Evolutionary conservation across 2,329 filamentous ascomycete species (phyloP).

Genomic region (Chrysoporthe austroafricana): DNA sequence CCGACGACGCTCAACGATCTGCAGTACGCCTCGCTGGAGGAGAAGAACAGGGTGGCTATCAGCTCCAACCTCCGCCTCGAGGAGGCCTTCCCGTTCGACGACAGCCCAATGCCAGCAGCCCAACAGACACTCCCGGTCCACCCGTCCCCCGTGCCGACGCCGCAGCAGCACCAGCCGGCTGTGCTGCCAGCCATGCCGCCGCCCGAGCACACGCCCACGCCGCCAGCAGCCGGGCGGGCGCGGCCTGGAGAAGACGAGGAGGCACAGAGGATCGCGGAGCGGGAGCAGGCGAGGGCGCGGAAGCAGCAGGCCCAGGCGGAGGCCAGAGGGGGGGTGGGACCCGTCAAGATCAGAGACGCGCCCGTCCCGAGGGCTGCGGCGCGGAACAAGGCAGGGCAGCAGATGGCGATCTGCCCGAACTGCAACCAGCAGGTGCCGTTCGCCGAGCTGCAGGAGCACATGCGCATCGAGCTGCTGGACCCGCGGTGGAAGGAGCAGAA

Average conservation of each 20-base stretch:
- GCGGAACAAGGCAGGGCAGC: slow-evolving; percentile 64
- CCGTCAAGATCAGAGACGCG: slow-evolving; percentile 91
- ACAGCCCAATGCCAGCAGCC: slow-evolving; percentile 49
- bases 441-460: slow-evolving; percentile 87
- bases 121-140: slow-evolving; percentile 51
- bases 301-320: slow-evolving; percentile 80
- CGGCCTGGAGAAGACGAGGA: slow-evolving; percentile 64
- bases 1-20: slow-evolving; percentile 89
- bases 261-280: slow-evolving; percentile 64
- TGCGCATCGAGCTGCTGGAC: slow-evolving; percentile 92
- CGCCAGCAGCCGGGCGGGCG: slow-evolving; percentile 39
- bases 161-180: slow-evolving; percentile 38
- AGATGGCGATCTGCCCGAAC: slow-evolving; percentile 84
- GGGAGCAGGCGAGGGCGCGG: slow-evolving; percentile 61
- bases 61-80: slow-evolving; percentile 84
- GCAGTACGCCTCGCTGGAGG: slow-evolving; percentile 91
- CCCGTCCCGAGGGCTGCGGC: slow-evolving; percentile 86
- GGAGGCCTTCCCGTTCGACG: slow-evolving; percentile 87
- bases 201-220: slow-evolving; percentile 43
- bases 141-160: slow-evolving; percentile 43
- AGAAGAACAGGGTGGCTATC: slow-evolving; percentile 90
- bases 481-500: slow-evolving; percentile 96
- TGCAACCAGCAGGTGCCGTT: slow-evolving; percentile 89
- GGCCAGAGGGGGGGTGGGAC: slow-evolving; percentile 66
- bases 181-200: slow-evolving; percentile 22